Evolutionary conservation across 768 basidiomycete species (phyloP).

Genomic region (Lentinula lateritia): DNA sequence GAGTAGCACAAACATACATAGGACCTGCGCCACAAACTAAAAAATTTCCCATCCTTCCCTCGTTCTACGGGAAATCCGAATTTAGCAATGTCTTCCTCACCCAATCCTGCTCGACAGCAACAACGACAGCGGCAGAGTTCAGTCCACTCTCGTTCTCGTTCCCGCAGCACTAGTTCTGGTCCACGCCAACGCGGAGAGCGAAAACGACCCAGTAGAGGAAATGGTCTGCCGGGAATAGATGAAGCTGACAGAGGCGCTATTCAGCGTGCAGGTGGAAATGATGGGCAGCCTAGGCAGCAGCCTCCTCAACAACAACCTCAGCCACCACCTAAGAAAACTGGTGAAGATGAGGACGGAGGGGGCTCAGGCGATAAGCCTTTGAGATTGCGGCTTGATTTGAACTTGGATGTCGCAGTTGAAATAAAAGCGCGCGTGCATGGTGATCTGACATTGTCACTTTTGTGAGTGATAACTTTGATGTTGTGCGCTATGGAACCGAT

Average conservation of each 20-base stretch:
- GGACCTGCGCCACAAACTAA: too few relatives aligned
- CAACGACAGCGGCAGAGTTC: background rate
- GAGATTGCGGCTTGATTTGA: slow-evolving; percentile 11
- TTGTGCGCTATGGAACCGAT: background rate
- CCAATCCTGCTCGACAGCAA: background rate
- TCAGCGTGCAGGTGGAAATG: background rate
- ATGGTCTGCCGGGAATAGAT: background rate
- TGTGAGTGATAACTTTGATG: slow-evolving; percentile 1
- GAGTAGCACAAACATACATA: too few relatives aligned
- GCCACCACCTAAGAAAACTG: background rate
- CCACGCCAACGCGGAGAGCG: background rate
- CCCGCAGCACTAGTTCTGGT: background rate
- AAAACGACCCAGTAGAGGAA: background rate
- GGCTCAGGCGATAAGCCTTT: slow-evolving; percentile 9
- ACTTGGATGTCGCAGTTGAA: slow-evolving; percentile 12
- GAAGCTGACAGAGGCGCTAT: background rate
- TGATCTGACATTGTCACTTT: slow-evolving; percentile 11
- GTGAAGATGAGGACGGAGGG: slow-evolving; percentile 1
- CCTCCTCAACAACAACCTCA: background rate
- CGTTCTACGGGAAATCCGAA: background rate
- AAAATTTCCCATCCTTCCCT: too few relatives aligned
- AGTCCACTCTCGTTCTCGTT: background rate
- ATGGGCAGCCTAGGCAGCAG: background rate
- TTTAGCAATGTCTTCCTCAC: too few relatives aligned
- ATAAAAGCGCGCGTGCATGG: slow-evolving; percentile 11